Evolutionary conservation across 1,284 basidiomycete species (phyloP).

Genomic region (Pseudozyma hubeiensis): DNA sequence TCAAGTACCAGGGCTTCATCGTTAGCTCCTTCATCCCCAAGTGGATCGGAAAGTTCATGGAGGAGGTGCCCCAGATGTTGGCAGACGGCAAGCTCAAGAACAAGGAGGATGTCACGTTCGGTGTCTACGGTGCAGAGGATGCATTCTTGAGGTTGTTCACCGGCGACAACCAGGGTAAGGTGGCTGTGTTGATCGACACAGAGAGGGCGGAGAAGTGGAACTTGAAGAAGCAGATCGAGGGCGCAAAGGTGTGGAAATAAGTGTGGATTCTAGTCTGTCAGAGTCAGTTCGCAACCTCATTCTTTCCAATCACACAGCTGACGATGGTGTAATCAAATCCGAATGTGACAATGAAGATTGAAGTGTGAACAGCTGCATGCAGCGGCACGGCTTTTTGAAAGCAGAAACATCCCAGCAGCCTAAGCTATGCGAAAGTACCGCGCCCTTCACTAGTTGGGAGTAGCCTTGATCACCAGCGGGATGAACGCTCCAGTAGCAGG

Average conservation of each 20-base stretch:
- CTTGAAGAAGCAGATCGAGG: conserved; percentile 27
- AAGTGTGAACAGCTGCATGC: too few relatives aligned
- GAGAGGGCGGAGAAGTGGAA: conserved; percentile 50
- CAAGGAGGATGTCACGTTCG: conserved; percentile 48
- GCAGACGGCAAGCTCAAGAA: conserved; percentile 49
- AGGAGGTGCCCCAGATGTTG: conserved; percentile 44
- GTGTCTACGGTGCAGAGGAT: conserved; percentile 46
- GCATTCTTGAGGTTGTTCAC: conserved; percentile 48
- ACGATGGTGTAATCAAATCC: too few relatives aligned
- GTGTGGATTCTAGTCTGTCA: not conserved
- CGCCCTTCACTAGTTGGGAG: conserved; percentile 25
- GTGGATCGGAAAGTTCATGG: conserved; percentile 33
- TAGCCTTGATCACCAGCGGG: conserved; percentile 54
- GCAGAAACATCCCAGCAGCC: too few relatives aligned
- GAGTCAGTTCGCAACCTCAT: not conserved
- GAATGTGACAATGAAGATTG: too few relatives aligned
- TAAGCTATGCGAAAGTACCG: too few relatives aligned
- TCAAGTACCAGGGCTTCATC: conserved; percentile 52
- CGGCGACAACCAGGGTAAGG: conserved; percentile 49
- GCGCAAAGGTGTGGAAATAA: conserved; percentile 43
- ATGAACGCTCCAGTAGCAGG: conserved; percentile 47
- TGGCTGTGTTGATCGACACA: conserved; percentile 47
- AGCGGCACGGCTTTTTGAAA: too few relatives aligned
- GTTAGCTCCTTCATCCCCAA: conserved; percentile 42
- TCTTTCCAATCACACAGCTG: not conserved